Evolutionary conservation across 345 rosid species (phyloP), one percentile per base, ranked within the genome.

Genomic region (Populus pruinosa): DNA sequence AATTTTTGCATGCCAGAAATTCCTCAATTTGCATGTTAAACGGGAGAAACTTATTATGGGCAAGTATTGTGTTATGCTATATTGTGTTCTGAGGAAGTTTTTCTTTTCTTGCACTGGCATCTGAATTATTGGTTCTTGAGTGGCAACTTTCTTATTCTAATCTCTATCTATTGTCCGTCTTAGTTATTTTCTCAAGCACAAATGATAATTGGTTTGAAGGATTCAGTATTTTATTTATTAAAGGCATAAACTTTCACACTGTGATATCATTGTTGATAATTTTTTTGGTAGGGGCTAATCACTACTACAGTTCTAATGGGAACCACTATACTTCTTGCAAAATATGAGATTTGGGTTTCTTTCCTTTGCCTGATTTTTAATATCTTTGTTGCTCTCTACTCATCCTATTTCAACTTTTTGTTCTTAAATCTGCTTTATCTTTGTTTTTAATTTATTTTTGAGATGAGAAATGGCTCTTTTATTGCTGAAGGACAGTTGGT

Each of bases 341-440:
- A 50, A 33, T 33, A 20, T 49, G 74, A 74, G 39, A 67, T 39
- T 12, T 27, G 16, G 27, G 55, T 69, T 62, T 47, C 2, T 33
- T 64, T 20, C 5, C 27, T 25, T 73, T 27, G 33, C 56, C 76
- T 25, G 8, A 18, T 64, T 47, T 73, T 41, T 25, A 31, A 12
- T 53, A 53, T 71, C 50, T 53, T 25, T 72, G 59, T 49, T 53
- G 66, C 64, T 59, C 35, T 82, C 7, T 47, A 9, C 61, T 82
- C 36, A 8, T 21, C 21, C 17, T 13, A 44, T n/a, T 67, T 75
- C 71, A 44, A 14, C 41, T 5, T 36, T 76, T 25, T 67, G 21
- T 5, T 18, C 50, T 33, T 10, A 68, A 36, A 49, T 67, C 29
- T 38, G 8, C 11, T 41, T 39, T 41, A 25, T 59, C 0, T 33